Conservation (phyloP, 306 rosid genomes). For the Acacia crassicarpa region DNA sequence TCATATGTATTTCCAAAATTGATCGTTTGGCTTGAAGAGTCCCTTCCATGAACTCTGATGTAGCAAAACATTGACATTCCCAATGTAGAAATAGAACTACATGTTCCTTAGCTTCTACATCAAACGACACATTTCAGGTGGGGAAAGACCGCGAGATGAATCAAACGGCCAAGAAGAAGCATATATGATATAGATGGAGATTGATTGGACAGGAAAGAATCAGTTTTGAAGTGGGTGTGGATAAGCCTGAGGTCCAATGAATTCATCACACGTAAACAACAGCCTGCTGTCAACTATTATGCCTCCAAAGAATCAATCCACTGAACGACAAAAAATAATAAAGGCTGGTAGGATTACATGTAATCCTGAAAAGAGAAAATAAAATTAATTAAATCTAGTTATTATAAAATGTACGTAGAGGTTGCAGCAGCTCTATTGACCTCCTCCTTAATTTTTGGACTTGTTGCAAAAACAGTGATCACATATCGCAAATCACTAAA, state of each 20-base stretch:
- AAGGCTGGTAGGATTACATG: too few relatives aligned
- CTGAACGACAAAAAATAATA: background rate
- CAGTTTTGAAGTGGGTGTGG: background rate
- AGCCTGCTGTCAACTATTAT: background rate
- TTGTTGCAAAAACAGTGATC: too few relatives aligned
- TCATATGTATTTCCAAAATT: too few relatives aligned
- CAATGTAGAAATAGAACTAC: background rate
- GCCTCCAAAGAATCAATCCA: background rate
- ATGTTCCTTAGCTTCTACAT: background rate
- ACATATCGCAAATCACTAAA: too few relatives aligned
- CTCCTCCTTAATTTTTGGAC: too few relatives aligned
- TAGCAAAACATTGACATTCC: background rate
- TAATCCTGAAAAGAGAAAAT: too few relatives aligned
- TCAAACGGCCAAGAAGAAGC: background rate
- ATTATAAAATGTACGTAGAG: too few relatives aligned
- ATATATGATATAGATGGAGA: background rate
- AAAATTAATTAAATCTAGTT: too few relatives aligned
- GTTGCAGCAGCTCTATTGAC: too few relatives aligned
- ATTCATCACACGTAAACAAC: background rate
- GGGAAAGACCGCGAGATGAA: background rate
- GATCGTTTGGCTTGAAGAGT: background rate
- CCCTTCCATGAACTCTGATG: background rate
- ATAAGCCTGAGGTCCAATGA: background rate
- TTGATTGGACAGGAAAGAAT: background rate
- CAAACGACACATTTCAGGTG: background rate